A percentile compares a stretch with the other conserved stretches of the same genome.
Evolutionary conservation across 2,329 filamentous ascomycete species (phyloP).

Genomic region (Hypoxylon sp.): DNA sequence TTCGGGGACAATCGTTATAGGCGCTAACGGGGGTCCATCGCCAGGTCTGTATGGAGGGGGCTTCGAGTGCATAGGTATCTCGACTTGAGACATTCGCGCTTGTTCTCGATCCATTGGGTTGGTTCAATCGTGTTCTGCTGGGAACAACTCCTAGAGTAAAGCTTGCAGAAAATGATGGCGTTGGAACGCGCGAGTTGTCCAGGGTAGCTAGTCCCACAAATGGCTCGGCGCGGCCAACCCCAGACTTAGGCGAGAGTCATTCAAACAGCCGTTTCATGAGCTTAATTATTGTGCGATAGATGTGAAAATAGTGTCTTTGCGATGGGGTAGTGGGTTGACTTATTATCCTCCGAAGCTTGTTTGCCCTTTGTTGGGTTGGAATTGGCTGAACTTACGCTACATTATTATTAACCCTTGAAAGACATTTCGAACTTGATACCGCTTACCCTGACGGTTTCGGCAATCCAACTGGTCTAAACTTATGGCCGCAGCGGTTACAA

Average conservation of each 20-base stretch:
- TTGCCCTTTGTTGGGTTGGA: slow-evolving; percentile 2
- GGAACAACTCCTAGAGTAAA: slow-evolving; percentile 10
- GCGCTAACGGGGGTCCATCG: slow-evolving; percentile 64
- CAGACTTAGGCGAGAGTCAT: slow-evolving; percentile 6
- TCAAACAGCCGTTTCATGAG: neutral
- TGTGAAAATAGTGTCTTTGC: neutral
- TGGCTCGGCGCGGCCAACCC: slow-evolving; percentile 19
- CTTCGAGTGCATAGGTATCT: slow-evolving; percentile 54
- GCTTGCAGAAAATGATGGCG: slow-evolving; percentile 1
- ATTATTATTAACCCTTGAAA: slow-evolving; percentile 7
- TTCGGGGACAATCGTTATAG: slow-evolving; percentile 64
- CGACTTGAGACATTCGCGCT: slow-evolving; percentile 43
- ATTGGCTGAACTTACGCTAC: neutral
- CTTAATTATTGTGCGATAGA: neutral
- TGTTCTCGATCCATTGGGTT: slow-evolving; percentile 40
- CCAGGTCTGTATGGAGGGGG: slow-evolving; percentile 61
- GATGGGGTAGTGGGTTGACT: neutral
- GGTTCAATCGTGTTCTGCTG: slow-evolving; percentile 8
- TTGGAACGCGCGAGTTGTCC: slow-evolving; percentile 21
- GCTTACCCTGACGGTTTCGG: slow-evolving; percentile 5
- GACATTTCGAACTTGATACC: slow-evolving; percentile 7
- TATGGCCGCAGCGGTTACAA: neutral
- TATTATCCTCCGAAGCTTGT: neutral
- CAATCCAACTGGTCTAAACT: neutral
- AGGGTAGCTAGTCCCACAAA: slow-evolving; percentile 32